Conservation (phyloP, 2,329 filamentous ascomycete genomes). For the Alternaria arbusti region DNA sequence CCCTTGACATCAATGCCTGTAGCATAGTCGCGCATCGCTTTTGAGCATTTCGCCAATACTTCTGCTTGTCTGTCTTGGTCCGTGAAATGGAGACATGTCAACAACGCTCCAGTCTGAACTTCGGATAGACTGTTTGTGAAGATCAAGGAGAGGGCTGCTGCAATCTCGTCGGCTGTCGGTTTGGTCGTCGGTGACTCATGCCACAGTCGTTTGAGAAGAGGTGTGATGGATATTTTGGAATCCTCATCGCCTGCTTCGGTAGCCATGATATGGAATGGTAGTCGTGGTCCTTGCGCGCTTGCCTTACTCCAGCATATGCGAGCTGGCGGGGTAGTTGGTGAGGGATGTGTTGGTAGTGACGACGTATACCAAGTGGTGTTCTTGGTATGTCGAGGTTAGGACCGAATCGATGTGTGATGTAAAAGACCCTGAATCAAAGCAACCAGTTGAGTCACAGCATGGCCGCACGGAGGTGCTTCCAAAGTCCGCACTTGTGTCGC, state of each 20-base stretch:
- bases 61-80: conserved; percentile 82
- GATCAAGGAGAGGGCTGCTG: conserved; percentile 86
- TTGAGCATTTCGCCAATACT: conserved; percentile 84
- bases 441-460: conserved; percentile 34
- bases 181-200: conserved; percentile 56
- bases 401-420: neutral
- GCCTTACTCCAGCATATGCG: conserved; percentile 14
- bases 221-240: conserved; percentile 65
- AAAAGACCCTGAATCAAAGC: conserved; percentile 4
- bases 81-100: conserved; percentile 93
- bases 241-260: conserved; percentile 29
- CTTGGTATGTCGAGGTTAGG: neutral
- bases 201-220: conserved; percentile 76
- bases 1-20: conserved; percentile 70
- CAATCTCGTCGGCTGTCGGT: conserved; percentile 76
- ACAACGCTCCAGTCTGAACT: conserved; percentile 82
- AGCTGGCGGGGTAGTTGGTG: conserved; percentile 19
- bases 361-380: neutral
- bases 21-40: conserved; percentile 82
- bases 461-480: conserved; percentile 21
- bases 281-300: conserved; percentile 7
- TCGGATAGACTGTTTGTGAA: conserved; percentile 90
- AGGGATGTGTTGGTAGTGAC: conserved; percentile 1
- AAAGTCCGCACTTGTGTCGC: conserved; percentile 19
- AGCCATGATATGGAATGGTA: conserved; percentile 30